Base-by-base conservation (phyloP, 2,329 filamentous ascomycete species). In the Monosporascus sp. region DNA sequence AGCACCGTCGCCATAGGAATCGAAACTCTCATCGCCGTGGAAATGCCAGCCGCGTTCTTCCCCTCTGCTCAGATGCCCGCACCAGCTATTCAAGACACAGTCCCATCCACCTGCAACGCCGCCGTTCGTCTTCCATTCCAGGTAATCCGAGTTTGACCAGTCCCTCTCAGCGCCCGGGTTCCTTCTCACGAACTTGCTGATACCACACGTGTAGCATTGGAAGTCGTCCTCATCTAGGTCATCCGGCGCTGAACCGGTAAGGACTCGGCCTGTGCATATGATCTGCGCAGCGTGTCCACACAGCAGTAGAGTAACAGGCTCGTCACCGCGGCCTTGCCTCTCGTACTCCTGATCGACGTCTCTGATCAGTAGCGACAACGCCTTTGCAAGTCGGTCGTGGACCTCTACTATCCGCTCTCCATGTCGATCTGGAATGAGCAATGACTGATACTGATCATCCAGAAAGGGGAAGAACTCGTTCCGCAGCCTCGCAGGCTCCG, bases 11-110 rank as follows among this genome's bases (percentile, higher is more conserved):
- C 24, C 43, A 16, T 49, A 49, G 2, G 47, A 49, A n/a, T 49
- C 47, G 27, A 49, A 49, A 24, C 47, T 49, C 31, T 49, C 47
- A 26, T 49, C 47, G 31, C 47, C 47, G 9, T 49, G 47, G 27
- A 49, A 49, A 38, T 49, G 31, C 47, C 47, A 49, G 1, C 47
- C 47, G 6, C 47, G 8, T 22, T 49, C 47, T 31, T 49, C 47
- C 9, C 47, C 47, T 9, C 16, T 17, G 31, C 31, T 37, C 19
- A 49, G 5, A 38, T 49, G 47, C 9, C 27, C 47, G 8, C 47
- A 49, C 47, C 47, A 37, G 47, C 47, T 49, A 6, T 49, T 49
- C 26, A 49, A 22, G n/a, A 49, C 47, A 38, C 47, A 49, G 47
- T 49, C 47, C 47, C 47, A 49, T 37, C 47, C 47, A 8, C 47